phyloP scores from a whole-genome alignment of 768 basidiomycete species.

The Calocybe indica region DNA sequence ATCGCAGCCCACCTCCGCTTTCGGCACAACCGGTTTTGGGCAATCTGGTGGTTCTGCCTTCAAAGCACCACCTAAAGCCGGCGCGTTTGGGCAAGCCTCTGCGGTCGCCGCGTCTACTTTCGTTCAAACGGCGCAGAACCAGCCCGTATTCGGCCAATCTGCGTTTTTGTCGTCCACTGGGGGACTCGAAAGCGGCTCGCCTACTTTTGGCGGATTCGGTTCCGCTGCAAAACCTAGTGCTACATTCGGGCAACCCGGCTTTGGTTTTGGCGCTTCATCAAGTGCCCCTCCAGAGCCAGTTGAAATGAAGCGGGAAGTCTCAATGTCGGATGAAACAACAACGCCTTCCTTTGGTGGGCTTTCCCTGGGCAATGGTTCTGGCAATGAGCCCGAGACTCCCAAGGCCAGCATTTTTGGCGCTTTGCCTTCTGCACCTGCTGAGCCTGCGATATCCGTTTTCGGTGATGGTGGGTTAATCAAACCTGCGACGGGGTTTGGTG shows the following conservation, averaged over 20 bases:
- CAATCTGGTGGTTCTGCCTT: conserved; percentile 14
- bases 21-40: conserved; percentile 19
- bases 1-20: conserved; percentile 16
- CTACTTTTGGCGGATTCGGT: background rate
- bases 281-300: conserved; percentile 14
- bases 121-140: conserved; percentile 15
- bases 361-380: conserved; percentile 24
- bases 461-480: conserved; percentile 26
- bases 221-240: conserved; percentile 13
- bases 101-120: conserved; percentile 9
- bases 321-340: conserved; percentile 36
- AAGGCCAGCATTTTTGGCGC: conserved; percentile 30
- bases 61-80: conserved; percentile 18
- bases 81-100: conserved; percentile 20
- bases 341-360: conserved; percentile 29
- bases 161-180: conserved; percentile 15
- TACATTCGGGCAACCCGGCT: conserved; percentile 22
- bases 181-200: conserved; percentile 13
- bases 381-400: conserved; percentile 19
- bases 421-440: conserved; percentile 17
- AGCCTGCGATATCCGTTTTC: conserved; percentile 16
- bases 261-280: conserved; percentile 14
- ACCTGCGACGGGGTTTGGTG: conserved; percentile 38
- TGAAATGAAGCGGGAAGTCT: conserved; percentile 37
- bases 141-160: conserved; percentile 20